These are phyloP conservation scores for Microbotryum scabiosae DNA, from an alignment of 1,284 basidiomycete genomes.

Conservation along the genomic window DNA sequence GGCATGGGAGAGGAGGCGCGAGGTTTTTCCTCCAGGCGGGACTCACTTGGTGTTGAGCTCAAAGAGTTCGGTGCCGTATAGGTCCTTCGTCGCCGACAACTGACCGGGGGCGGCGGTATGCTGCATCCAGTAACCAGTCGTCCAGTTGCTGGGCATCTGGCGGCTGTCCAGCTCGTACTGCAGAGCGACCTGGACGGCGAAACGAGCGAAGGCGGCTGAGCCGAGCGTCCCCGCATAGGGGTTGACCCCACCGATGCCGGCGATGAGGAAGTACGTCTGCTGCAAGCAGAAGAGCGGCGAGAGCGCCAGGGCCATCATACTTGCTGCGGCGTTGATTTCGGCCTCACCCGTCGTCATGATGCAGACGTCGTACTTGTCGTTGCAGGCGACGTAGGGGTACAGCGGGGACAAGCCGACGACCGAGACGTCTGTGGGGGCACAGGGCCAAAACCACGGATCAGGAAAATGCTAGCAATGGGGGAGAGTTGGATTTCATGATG, in stretches of 20 bases:
- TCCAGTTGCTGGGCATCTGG: conserved; percentile 45
- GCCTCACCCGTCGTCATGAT: conserved; percentile 41
- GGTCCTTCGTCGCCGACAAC: conserved; percentile 22
- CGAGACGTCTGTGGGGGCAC: conserved; percentile 35
- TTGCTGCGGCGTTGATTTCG: conserved; percentile 49
- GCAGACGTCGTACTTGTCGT: conserved; percentile 42
- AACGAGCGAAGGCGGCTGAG: conserved; percentile 45
- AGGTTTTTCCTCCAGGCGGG: not conserved
- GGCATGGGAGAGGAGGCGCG: not conserved
- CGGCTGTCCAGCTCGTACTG: conserved; percentile 47
- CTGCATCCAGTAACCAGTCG: conserved; percentile 42
- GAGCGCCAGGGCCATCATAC: conserved; percentile 42
- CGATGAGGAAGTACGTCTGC: conserved; percentile 47
- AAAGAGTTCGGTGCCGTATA: conserved; percentile 50
- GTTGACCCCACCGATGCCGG: conserved; percentile 47
- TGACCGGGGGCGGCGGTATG: conserved; percentile 16
- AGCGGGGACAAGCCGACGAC: conserved; percentile 46
- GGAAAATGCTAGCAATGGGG: not conserved
- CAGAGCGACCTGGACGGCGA: conserved; percentile 38
- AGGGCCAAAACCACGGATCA: too few relatives aligned
- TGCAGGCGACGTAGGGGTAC: conserved; percentile 46
- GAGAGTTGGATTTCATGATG: not conserved
- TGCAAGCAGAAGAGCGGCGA: conserved; percentile 44
- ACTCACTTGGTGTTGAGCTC: conserved; percentile 45
- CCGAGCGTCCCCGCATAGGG: conserved; percentile 45